Evolutionary conservation across 345 rosid genomes (phyloP), one percentile per base, ranked within the genome.

Genomic region (Hypericum androsaemum): DNA sequence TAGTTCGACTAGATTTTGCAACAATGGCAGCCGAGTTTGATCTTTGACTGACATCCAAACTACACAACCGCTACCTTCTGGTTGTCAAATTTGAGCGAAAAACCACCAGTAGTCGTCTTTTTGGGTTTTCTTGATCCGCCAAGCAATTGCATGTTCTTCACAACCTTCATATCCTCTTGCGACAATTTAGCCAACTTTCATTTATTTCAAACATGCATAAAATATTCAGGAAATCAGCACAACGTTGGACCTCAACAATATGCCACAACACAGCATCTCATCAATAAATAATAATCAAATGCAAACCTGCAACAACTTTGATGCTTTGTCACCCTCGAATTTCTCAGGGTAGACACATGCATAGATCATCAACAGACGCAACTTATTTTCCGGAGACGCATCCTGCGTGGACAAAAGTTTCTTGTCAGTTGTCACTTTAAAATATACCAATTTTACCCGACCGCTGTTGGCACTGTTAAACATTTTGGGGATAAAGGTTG

Each of bases 291-390:
- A n/a, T 7, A 12, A 44, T 44, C 7, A 44, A 44, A 2, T 8
- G 15, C n/a, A 44, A 69, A 90, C 98, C 98, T 90, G 96, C 96
- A 87, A 82, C 36, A 90, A 62, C 78, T 87, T 90, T 28, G 77
- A 37, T 12, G 79, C 95, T 65, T 86, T 86, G 77, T 90, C 96
- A 41, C 90, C 96, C 73, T 90, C 98, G 43, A 90, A 90, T 69
- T 72, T 87, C 72, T 87, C 98, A 2, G 98, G 98, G 69, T 79
- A 87, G 46, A 82, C 84, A 49, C 62, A 59, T 47, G 92, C 85
- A 65, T 82, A 90, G 45, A 90, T 87, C 85, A 90, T 82, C 89
- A 90, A 68, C 64, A 90, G 67, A 32, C 96, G 92, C 72, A 90
- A 59, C 66, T 90, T 90, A 62, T 87, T 84, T 71, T 84, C 92